These are phyloP conservation scores for Rhizophora mangle DNA, from an alignment of 345 rosid species.

Conservation along the genomic window DNA sequence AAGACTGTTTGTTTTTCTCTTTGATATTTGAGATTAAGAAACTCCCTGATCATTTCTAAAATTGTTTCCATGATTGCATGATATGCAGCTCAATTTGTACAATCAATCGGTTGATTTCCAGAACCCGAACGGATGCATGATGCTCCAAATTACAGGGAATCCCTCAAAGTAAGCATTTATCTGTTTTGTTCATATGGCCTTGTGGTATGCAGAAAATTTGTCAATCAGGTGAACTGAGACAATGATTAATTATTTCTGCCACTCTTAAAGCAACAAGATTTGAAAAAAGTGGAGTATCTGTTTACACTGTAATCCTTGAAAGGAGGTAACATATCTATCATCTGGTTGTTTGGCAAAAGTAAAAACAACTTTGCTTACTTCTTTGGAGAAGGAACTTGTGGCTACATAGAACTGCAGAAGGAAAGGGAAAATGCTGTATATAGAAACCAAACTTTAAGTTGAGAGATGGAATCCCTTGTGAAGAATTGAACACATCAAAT, in stretches of 20 bases:
- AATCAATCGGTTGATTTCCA: conserved; percentile 46
- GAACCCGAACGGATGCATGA: conserved; percentile 42
- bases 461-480: conserved; percentile 49
- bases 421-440: conserved; percentile 53
- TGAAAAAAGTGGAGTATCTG: conserved; percentile 49
- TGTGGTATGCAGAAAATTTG: too few relatives aligned
- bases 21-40: too few relatives aligned
- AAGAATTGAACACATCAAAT: conserved; percentile 43
- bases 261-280: conserved; percentile 49
- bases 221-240: too few relatives aligned
- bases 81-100: conserved; percentile 49
- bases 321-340: conserved; percentile 57
- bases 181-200: not conserved
- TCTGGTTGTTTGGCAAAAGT: conserved; percentile 68
- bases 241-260: conserved; percentile 32
- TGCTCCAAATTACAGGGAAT: conserved; percentile 44
- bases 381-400: conserved; percentile 67
- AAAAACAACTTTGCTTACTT: conserved; percentile 67
- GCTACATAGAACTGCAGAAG: conserved; percentile 29
- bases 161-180: conserved; percentile 41
- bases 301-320: conserved; percentile 62
- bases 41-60: too few relatives aligned
- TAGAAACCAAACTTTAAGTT: conserved; percentile 47
- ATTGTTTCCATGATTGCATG: not conserved
- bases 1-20: conserved; percentile 33